Base-by-base conservation (phyloP, 441 rosid genomes). In the Croton setiger region DNA sequence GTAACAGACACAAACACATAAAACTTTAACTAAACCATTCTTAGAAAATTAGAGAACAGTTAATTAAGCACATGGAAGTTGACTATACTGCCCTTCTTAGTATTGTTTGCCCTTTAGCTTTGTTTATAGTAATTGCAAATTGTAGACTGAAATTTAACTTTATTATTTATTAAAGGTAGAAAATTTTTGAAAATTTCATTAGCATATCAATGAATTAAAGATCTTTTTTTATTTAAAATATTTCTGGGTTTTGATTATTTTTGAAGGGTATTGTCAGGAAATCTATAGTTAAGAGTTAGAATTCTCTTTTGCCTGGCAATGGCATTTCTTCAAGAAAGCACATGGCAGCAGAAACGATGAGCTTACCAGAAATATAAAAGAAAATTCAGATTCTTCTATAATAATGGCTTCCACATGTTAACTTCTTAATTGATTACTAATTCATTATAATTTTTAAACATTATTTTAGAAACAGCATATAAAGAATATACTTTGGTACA, bases 1-100 rank as follows among this genome's bases (percentile, higher is more conserved):
- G 84, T 75, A 72, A 75, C 85, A 61, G 39, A 71, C 75, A 71
- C 72, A 68, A 57, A 74, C 60, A 57, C 72, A 27, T 27, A 27
- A 27, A 27, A 27, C 31, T 57, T 27, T 33, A 20, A 59, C 49
- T 59, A 48, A 33, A 10, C 51, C 43, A 9, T 1, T 39, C 43
- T 39, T 9, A 5, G 5, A 9, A 39, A 39, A 39, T 39, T 9
- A 5, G 8, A 39, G 1, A 5, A 39, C 43, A 39, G 10, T 9
- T 39, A 7, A 9, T 12, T 21, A 9, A 0, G 12, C 54, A 8
- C 10, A 13, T 27, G 0, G 0, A 57, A 1, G 17, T 55, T 48
- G 10, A 49, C 41, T 60, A 4, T 12, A 10, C 15, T 69, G 37
- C 49, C 66, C 72, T n/a, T n/a, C n/a, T n/a, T n/a, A n/a, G n/a